phyloP scores from a whole-genome alignment of 495 filamentous ascomycete genomes.

The Rostrohypoxylon terebratum region DNA sequence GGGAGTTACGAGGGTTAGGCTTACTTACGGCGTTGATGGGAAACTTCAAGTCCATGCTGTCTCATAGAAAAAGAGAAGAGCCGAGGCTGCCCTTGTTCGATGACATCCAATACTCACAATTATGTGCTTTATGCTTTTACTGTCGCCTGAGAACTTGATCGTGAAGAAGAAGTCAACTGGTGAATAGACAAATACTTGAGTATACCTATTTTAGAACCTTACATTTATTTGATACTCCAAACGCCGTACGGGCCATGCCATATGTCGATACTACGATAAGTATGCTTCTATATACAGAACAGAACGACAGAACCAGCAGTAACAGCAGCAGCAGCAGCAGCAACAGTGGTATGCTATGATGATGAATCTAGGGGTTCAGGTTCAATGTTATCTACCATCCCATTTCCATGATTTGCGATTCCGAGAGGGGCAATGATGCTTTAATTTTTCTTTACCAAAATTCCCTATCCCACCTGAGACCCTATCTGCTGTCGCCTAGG shows the following conservation, averaged over 20 bases:
- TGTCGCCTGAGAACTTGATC: not conserved
- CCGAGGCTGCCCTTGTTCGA: not conserved
- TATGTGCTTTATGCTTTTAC: not conserved
- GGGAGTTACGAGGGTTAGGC: not conserved
- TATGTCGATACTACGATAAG: slow-evolving; percentile 35
- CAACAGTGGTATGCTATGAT: not conserved
- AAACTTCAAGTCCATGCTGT: not conserved
- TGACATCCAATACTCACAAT: not conserved
- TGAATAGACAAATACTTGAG: not conserved
- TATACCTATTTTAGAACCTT: slow-evolving; percentile 1
- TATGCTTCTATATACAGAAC: slow-evolving; percentile 26
- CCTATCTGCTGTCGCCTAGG: slow-evolving; percentile 31
- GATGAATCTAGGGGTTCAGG: slow-evolving; percentile 6
- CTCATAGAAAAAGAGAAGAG: slow-evolving; percentile 5
- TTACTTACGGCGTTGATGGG: not conserved
- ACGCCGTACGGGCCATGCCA: slow-evolving; percentile 39
- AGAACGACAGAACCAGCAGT: not conserved
- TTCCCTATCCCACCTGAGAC: slow-evolving; percentile 15
- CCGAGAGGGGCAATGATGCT: not conserved
- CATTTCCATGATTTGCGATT: slow-evolving; percentile 12
- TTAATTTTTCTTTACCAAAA: not conserved
- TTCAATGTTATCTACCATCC: not conserved
- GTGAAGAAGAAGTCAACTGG: not conserved
- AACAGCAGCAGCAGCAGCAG: not conserved
- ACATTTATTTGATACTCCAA: slow-evolving; percentile 31